Evolutionary conservation across 345 rosid genomes (phyloP), one percentile per base, ranked within the genome.

Genomic region (Pelargonium nanum): DNA sequence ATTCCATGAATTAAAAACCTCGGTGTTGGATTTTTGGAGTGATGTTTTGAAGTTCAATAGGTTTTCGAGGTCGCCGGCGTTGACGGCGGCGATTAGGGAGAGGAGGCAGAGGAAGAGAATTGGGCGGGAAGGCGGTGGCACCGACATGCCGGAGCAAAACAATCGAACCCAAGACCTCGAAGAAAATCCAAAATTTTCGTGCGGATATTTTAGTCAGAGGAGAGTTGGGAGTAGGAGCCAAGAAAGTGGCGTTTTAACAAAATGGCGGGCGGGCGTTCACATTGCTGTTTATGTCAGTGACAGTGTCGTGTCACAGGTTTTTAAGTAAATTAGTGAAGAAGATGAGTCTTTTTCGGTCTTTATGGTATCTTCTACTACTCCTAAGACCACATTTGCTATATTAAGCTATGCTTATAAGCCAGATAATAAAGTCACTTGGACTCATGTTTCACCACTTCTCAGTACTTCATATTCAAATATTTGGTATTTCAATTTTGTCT

Each of bases 111-210:
- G 25, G 50, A 45, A 50, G 56, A 28, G 56, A 9, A 30, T 24
- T 15, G 24, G 22, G 24, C 9, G 61, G 26, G 68, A 55, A 52
- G 64, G 30, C 55, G 13, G 1, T 53, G 68, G 34, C 55, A 28
- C 13, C 58, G 77, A 73, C 83, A 78, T 80, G 59, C 23, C 65
- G 64, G 65, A 57, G 55, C 7, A n/a, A n/a, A n/a, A n/a, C n/a
- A n/a, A n/a, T n/a, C n/a, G n/a, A n/a, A n/a, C n/a, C n/a, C n/a
- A n/a, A n/a, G n/a, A n/a, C n/a, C n/a, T n/a, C n/a, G n/a, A n/a
- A n/a, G n/a, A n/a, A n/a, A n/a, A n/a, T n/a, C n/a, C n/a, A n/a
- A n/a, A n/a, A n/a, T n/a, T n/a, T n/a, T n/a, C n/a, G n/a, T n/a
- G n/a, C 7, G 32, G 32, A 28, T 28, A 7, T 28, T 28, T 28